phyloP scores from a whole-genome alignment of 192 early-diverging fungal genomes.

The Ambispora gerdemannii region DNA sequence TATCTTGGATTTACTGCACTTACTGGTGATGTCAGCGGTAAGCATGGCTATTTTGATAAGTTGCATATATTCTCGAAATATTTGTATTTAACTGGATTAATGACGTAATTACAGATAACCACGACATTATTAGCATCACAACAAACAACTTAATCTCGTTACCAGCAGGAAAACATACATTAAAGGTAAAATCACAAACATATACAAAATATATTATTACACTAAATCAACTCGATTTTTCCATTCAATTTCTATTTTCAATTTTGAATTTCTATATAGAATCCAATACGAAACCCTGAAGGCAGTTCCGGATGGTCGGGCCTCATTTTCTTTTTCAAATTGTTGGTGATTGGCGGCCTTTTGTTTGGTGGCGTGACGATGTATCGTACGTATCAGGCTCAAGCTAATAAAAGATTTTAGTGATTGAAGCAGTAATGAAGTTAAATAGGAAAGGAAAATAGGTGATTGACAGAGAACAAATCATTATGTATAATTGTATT shows the following conservation, averaged over 20 bases:
- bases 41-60: slow-evolving; percentile 33
- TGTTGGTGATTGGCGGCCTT: slow-evolving; percentile 10
- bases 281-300: neutral
- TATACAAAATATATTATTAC: neutral
- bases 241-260: neutral
- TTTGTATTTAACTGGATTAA: neutral
- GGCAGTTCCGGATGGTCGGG: slow-evolving; percentile 17
- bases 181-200: neutral
- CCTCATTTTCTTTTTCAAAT: slow-evolving; percentile 17
- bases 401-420: slow-evolving; percentile 29
- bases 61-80: neutral
- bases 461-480: too few relatives aligned
- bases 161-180: neutral
- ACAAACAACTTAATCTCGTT: slow-evolving; percentile 23
- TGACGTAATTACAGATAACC: slow-evolving; percentile 17
- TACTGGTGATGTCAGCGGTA: slow-evolving; percentile 88
- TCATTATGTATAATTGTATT: too few relatives aligned
- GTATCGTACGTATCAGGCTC: slow-evolving; percentile 26
- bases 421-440: neutral
- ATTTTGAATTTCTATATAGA: neutral
- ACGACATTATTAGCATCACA: slow-evolving; percentile 24
- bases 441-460: too few relatives aligned
- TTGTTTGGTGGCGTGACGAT: slow-evolving; percentile 6
- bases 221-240: neutral
- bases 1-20: slow-evolving; percentile 91